Conservation (phyloP, 2,329 filamentous ascomycete species). For the Aspergillus sp. region DNA sequence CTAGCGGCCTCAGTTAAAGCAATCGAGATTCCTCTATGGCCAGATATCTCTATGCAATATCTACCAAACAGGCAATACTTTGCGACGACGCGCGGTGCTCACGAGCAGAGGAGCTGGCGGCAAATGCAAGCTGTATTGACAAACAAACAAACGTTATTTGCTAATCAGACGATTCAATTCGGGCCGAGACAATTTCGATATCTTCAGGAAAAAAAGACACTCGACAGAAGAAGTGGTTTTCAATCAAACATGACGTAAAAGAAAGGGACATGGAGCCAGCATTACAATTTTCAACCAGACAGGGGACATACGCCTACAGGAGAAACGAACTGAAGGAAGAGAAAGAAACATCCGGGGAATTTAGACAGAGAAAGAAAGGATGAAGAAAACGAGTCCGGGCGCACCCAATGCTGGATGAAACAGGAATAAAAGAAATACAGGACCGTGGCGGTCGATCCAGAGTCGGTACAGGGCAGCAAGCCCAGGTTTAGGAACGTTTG, state of each 20-base stretch:
- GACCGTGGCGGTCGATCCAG: constrained; percentile 13
- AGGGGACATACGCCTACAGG: constrained; percentile 9
- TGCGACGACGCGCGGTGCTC: neutral
- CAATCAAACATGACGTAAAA: neutral
- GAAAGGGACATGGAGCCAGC: neutral
- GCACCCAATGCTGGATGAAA: constrained; percentile 29
- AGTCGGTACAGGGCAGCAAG: constrained; percentile 15
- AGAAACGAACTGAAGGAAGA: constrained; percentile 12
- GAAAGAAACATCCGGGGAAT: constrained; percentile 23
- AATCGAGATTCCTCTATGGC: too few species aligned
- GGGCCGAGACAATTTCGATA: neutral
- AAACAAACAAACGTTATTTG: neutral
- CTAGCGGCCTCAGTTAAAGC: too few species aligned
- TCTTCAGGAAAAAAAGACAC: neutral
- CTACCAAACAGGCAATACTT: neutral
- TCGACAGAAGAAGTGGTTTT: neutral
- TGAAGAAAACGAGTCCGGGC: constrained; percentile 25
- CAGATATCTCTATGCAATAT: neutral
- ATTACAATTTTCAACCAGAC: constrained; percentile 1
- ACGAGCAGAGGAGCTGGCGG: too few species aligned
- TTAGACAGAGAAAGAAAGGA: constrained; percentile 23
- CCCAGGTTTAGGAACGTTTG: constrained; percentile 21
- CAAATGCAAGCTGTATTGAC: neutral
- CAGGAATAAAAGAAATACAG: constrained; percentile 20
- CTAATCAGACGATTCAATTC: neutral